Evolutionary conservation across 345 rosid species (phyloP).

Genomic region (Gossypium ekmanianum): DNA sequence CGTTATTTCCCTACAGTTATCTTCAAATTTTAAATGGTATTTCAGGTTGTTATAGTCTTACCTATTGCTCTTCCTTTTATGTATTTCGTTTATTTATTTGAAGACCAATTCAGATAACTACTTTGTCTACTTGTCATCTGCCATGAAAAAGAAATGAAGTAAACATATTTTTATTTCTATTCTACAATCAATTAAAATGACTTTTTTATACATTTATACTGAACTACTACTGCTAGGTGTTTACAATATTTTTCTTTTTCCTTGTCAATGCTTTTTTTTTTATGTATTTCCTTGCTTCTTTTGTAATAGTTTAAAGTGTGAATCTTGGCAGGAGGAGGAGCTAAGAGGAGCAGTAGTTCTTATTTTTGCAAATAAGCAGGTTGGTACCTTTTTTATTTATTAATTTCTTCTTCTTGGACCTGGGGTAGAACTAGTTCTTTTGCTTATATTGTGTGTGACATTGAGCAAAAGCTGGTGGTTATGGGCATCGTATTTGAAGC

Average conservation of each 20-base stretch:
- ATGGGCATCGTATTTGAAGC: neutral
- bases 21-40: neutral
- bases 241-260: neutral
- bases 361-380: constrained; percentile 75
- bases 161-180: neutral
- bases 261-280: neutral
- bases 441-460: no score
- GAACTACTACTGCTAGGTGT: neutral
- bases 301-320: neutral
- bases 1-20: neutral
- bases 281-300: neutral
- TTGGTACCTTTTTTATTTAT: constrained; percentile 9
- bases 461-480: neutral
- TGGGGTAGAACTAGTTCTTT: neutral
- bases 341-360: constrained; percentile 62
- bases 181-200: neutral
- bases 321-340: constrained; percentile 57
- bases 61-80: neutral
- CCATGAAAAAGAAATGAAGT: neutral
- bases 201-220: neutral
- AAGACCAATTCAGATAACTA: neutral
- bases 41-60: neutral
- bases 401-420: neutral
- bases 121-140: neutral
- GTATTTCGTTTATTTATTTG: neutral